Evolutionary conservation across 176 grass and related monocot genomes (phyloP).

Genomic region (Lolium rigidum): DNA sequence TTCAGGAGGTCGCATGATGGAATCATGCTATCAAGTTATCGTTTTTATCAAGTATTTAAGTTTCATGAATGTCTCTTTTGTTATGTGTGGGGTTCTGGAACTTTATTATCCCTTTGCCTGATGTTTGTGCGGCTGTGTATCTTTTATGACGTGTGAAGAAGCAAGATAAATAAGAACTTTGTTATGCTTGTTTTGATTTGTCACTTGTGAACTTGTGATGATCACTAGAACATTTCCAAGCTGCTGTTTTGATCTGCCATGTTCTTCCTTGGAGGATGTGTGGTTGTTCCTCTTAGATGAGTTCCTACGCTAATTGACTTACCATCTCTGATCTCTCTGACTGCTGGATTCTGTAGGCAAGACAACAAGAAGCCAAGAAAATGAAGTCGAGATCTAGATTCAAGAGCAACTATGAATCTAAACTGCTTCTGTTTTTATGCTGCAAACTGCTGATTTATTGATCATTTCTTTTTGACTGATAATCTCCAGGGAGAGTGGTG

Average conservation of each 20-base stretch:
- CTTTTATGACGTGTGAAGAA: not conserved
- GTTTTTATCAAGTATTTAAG: not conserved
- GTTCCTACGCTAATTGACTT: not conserved
- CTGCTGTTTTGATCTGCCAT: not conserved
- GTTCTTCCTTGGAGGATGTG: not conserved
- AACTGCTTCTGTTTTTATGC: not conserved
- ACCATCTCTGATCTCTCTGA: not conserved
- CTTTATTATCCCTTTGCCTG: not conserved
- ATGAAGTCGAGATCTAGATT: not conserved
- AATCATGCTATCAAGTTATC: not conserved
- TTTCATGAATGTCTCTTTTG: not conserved
- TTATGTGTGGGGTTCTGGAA: not conserved
- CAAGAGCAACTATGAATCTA: not conserved
- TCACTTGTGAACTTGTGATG: not conserved
- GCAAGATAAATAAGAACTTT: not conserved
- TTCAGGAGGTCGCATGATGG: not conserved
- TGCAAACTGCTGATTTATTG: not conserved
- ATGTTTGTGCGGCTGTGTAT: not conserved
- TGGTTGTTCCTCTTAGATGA: not conserved
- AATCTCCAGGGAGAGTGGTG: not conserved
- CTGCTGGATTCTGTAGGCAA: not conserved
- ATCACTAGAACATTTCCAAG: not conserved
- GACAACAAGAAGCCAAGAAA: not conserved
- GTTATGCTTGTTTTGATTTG: not conserved
- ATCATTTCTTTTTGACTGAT: not conserved